These are phyloP conservation scores for Strobilomyces dryophilus DNA, from an alignment of 768 basidiomycete species.

Conservation along the genomic window DNA sequence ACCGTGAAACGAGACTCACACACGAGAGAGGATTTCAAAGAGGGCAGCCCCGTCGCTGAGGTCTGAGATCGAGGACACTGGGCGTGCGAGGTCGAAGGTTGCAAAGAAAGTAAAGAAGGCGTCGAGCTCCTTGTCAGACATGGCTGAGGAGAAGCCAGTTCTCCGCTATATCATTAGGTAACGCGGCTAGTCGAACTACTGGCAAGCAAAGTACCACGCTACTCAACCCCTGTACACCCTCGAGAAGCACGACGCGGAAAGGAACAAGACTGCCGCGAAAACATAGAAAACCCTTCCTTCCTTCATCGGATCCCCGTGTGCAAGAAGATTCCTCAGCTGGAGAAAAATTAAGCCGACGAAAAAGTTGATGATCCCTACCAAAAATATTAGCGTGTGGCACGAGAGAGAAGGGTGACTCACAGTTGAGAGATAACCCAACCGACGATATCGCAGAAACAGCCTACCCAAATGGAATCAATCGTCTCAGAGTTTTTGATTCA, in stretches of 20 bases:
- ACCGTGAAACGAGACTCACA: conserved; percentile 47
- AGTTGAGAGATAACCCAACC: conserved; percentile 67
- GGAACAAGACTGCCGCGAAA: conserved; percentile 58
- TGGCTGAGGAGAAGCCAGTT: conserved; percentile 14
- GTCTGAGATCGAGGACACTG: conserved; percentile 61
- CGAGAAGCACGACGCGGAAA: conserved; percentile 19
- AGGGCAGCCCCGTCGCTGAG: conserved; percentile 78
- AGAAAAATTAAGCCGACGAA: conserved; percentile 81
- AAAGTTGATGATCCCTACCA: conserved; percentile 79
- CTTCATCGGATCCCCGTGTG: conserved; percentile 53
- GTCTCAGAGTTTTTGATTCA: not conserved
- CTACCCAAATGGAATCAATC: conserved; percentile 29
- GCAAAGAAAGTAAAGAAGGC: conserved; percentile 82
- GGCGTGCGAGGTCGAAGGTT: conserved; percentile 63
- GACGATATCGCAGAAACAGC: conserved; percentile 82
- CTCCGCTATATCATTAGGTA: conserved; percentile 19
- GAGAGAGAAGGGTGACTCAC: conserved; percentile 35
- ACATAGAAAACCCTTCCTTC: conserved; percentile 90
- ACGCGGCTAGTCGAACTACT: not conserved
- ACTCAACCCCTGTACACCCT: conserved; percentile 25
- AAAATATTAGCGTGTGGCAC: conserved; percentile 1
- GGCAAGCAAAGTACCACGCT: not conserved
- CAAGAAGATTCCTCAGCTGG: conserved; percentile 72
- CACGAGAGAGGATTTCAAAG: conserved; percentile 67
- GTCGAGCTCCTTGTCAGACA: conserved; percentile 61